Evolutionary conservation across 2,329 filamentous ascomycete species (phyloP).

Genomic region (Trichoderma hamatum): DNA sequence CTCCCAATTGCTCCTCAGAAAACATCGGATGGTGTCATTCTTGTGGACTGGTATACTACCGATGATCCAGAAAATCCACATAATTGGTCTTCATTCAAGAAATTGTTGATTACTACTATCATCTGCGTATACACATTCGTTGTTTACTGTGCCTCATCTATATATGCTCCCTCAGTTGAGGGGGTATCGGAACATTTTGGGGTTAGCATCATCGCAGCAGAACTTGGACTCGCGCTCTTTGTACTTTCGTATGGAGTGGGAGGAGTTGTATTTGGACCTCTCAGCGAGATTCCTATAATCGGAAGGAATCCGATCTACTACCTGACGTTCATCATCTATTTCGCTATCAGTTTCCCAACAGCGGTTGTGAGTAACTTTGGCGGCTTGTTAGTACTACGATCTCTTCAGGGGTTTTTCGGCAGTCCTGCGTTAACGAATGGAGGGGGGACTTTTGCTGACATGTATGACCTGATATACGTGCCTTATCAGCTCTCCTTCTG

Average conservation of each 20-base stretch:
- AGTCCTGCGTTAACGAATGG: slow-evolving; percentile 64
- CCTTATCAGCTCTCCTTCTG: slow-evolving; percentile 62
- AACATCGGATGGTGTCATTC: slow-evolving; percentile 5
- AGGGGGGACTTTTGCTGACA: slow-evolving; percentile 53
- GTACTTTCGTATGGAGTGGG: not conserved
- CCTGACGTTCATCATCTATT: not conserved
- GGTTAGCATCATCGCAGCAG: not conserved
- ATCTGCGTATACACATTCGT: not conserved
- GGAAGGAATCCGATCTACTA: not conserved
- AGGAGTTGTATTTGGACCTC: not conserved
- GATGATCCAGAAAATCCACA: slow-evolving; percentile 23
- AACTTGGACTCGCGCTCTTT: not conserved
- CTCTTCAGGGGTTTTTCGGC: slow-evolving; percentile 67
- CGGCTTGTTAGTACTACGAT: slow-evolving; percentile 64
- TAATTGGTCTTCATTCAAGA: slow-evolving; percentile 7
- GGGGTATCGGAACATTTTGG: not conserved
- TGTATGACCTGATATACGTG: slow-evolving; percentile 57
- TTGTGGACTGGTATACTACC: slow-evolving; percentile 21
- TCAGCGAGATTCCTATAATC: not conserved
- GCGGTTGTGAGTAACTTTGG: not conserved
- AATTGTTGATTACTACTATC: not conserved
- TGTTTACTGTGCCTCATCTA: not conserved
- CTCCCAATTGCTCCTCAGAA: not conserved
- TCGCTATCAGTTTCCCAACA: not conserved
- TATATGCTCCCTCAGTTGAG: not conserved